phyloP scores from a whole-genome alignment of 176 grass and related monocot genomes.

The Metroxylon sagu region DNA sequence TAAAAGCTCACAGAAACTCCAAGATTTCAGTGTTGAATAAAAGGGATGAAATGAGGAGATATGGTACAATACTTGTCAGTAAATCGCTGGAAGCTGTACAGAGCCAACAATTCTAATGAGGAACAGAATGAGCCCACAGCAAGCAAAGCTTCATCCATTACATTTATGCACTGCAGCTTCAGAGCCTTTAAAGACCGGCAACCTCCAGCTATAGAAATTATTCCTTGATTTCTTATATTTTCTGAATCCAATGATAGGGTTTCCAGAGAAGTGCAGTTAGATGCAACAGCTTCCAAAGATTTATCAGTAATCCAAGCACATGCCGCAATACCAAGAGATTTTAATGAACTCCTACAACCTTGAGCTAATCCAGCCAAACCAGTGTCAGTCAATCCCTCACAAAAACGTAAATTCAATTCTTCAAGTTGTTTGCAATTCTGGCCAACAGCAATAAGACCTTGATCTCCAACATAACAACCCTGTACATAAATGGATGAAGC shows the following conservation, averaged over 20 bases:
- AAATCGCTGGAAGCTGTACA: conserved; percentile 73
- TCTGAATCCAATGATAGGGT: conserved; percentile 58
- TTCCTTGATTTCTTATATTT: conserved; percentile 37
- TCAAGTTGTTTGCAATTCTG: conserved; percentile 59
- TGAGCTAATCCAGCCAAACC: conserved; percentile 65
- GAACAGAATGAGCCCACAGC: conserved; percentile 69
- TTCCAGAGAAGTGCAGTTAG: conserved; percentile 54
- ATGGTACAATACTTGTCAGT: conserved; percentile 51
- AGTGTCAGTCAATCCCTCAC: conserved; percentile 61
- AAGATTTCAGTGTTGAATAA: background rate
- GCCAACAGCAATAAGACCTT: conserved; percentile 69
- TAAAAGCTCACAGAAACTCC: background rate
- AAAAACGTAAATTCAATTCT: conserved; percentile 52
- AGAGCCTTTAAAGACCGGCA: conserved; percentile 58
- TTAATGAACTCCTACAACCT: conserved; percentile 43
- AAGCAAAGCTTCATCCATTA: conserved; percentile 61
- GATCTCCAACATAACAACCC: conserved; percentile 88
- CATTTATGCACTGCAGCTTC: conserved; percentile 62
- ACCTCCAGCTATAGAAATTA: conserved; percentile 62
- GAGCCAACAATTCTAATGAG: conserved; percentile 57
- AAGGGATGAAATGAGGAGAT: conserved; percentile 1
- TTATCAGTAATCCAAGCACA: conserved; percentile 68
- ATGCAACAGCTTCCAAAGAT: conserved; percentile 72
- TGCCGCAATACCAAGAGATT: conserved; percentile 43
- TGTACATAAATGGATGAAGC: conserved; percentile 15